These are phyloP conservation scores for Paraconiothyrium brasiliense DNA, from an alignment of 2,329 filamentous ascomycete species.

Conservation along the genomic window DNA sequence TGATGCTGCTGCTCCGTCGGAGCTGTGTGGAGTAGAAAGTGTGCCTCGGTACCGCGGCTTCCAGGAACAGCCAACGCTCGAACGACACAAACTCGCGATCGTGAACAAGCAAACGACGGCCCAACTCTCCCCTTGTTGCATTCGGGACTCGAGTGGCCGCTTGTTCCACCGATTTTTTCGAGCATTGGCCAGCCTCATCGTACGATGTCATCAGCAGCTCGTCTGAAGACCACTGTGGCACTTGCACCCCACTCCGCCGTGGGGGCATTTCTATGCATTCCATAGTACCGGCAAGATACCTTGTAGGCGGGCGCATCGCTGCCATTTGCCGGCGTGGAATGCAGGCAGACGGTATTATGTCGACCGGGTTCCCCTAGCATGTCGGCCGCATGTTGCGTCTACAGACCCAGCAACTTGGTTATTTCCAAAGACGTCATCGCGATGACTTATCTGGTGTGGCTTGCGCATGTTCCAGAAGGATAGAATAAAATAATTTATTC, in stretches of 20 bases:
- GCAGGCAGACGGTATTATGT: conserved; percentile 25
- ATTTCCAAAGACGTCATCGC: conserved; percentile 9
- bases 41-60: conserved; percentile 20
- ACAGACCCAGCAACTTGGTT: conserved; percentile 15
- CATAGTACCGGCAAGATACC: conserved; percentile 22
- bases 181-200: conserved; percentile 16
- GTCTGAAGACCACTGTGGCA: neutral
- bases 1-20: neutral
- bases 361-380: conserved; percentile 5
- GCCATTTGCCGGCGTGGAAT: conserved; percentile 30
- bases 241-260: conserved; percentile 24
- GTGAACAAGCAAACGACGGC: neutral
- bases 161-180: neutral
- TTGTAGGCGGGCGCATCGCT: conserved; percentile 4
- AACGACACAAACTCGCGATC: neutral
- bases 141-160: neutral
- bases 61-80: neutral
- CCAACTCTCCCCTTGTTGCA: neutral
- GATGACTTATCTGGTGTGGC: conserved; percentile 7
- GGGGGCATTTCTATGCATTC: conserved; percentile 21
- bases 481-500: conserved; percentile 6
- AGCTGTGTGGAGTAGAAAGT: neutral
- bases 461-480: conserved; percentile 13
- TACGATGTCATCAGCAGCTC: conserved; percentile 18
- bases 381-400: conserved; percentile 16